Evolutionary conservation across 148 eudicot species (phyloP), one percentile per base, ranked within the genome.

Genomic region (Oxyria digyna): DNA sequence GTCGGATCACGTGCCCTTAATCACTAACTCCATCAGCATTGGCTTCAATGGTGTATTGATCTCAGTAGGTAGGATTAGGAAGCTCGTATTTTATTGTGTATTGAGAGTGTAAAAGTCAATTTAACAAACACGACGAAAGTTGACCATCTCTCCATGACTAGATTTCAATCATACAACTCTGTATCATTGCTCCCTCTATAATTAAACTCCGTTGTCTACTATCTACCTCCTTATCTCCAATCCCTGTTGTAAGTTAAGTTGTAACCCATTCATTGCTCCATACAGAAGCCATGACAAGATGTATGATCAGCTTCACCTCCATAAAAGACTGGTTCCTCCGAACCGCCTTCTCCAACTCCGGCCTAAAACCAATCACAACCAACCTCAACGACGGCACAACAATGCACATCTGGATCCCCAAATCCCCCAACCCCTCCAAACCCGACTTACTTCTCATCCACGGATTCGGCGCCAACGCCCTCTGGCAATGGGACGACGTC

Each of bases 331-430:
- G 81, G 80, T 85, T 81, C 59, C 57, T 78, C 59, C 72, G 81
- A 23, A 57, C 77, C 59, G 6, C 72, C 57, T 84, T 91, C 84
- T 32, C 75, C 17, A 57, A 70, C 17, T 83, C 88, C 42, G 96
- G 97, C 6, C 91, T 91, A 71, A 79, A 82, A 6, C 69, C 87
- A 38, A 76, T 81, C n/a, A 46, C 76, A 70, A 80, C 88, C 0
- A 81, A 85, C 81, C 74, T 91, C 17, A 81, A 80, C 8, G 96
- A 89, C 24, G 97, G 90, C 62, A 91, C 97, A 1, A 64, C 81
- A 0, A 81, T 91, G 69, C 92, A 87, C 73, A 85, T 89, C 67
- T 91, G 97, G 97, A 81, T 81, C 14, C 96, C 97, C 71, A 87
- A 83, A 72, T 31, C 59, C 79, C 88, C 18, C 0, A 69, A 69